Evolutionary conservation across 768 basidiomycete species (phyloP), one percentile per base, ranked within the genome.

Genomic region (Clathrus columnatus): DNA sequence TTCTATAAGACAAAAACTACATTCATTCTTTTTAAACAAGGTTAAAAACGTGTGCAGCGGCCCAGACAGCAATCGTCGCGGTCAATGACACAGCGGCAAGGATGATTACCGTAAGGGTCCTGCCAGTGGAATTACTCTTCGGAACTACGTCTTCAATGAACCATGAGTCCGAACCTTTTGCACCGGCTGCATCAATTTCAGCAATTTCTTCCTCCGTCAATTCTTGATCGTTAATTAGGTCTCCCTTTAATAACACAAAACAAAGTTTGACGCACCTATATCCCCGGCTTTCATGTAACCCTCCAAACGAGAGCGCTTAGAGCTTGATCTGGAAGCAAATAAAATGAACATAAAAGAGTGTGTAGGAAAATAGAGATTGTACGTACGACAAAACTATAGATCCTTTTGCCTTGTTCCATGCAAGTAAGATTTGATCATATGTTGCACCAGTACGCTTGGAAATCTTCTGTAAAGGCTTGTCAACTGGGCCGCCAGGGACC

Each of bases 231-330:
- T 50, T 26, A 55, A 24, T 8, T 6, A 55, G 26, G 14, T 8
- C 16, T 47, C 4, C 11, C 11, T 28, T 11, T 5, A 18, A 47
- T 6, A 47, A 8, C 20, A 5, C 21, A 3, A 11, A 28, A 4
- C 11, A 47, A 28, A 2, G 30, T 26, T 26, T 26, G 50, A 51
- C 21, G 21, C 21, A 51, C 50, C 50, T 8, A 74, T 61, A 48
- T 74, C 69, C 3, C 66, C 70, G 7, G 66, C 68, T 21, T 61
- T 68, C 48, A 71, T 59, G 61, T 74, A 74, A 18, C 67, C 62
- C 43, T 68, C 64, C 41, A 73, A 62, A n/a, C 72, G 63, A 20
- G 70, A 61, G 3, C 51, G 42, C 43, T 63, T 63, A 8, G 57
- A 59, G 45, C 64, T 61, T 42, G 65, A 62, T 17, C 62, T 62